These are phyloP conservation scores for Candida khao-thaluensis DNA, from an alignment of 805 yeast genomes.

Conservation along the genomic window DNA sequence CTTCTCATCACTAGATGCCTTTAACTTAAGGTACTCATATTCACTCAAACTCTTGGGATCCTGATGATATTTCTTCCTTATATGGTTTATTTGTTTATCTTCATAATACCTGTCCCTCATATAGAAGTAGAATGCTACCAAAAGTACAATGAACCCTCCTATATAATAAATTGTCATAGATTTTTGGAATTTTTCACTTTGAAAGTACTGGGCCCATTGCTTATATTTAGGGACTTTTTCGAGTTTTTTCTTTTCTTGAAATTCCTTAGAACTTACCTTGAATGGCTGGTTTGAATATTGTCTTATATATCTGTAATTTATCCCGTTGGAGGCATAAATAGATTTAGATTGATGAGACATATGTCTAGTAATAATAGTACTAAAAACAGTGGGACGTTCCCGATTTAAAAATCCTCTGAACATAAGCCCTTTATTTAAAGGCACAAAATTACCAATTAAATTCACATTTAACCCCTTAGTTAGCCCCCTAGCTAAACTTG, in stretches of 20 bases:
- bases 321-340: no score
- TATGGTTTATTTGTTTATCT: slow-evolving; percentile 56
- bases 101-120: slow-evolving; percentile 65
- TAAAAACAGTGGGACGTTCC: no score
- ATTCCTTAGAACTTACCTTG: slow-evolving; percentile 33
- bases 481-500: no score
- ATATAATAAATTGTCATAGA: slow-evolving; percentile 63
- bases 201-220: slow-evolving; percentile 40
- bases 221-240: slow-evolving; percentile 35
- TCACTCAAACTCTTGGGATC: slow-evolving; percentile 49
- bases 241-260: slow-evolving; percentile 24
- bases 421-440: no score
- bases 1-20: slow-evolving; percentile 55
- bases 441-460: no score
- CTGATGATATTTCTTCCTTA: slow-evolving; percentile 34
- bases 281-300: slow-evolving; percentile 30
- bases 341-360: no score
- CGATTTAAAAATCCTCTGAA: no score
- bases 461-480: no score
- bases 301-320: no score
- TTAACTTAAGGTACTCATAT: slow-evolving; percentile 61
- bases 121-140: slow-evolving; percentile 59
- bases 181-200: slow-evolving; percentile 58
- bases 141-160: slow-evolving; percentile 55
- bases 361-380: no score